phyloP scores from a whole-genome alignment of 306 rosid genomes.

The Prunus padus region DNA sequence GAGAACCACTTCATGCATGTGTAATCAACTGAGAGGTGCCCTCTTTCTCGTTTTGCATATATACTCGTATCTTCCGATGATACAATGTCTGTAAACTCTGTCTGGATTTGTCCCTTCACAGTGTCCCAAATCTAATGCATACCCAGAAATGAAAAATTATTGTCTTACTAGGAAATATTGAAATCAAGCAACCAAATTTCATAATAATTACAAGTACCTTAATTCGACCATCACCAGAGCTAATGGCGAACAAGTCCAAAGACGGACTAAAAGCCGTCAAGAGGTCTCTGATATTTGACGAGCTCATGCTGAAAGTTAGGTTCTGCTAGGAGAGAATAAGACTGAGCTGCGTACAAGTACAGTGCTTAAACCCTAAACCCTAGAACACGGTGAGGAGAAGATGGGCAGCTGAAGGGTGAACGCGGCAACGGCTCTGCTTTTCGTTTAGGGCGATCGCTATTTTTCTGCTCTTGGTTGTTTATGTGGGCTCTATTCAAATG shows the following conservation, averaged over 20 bases:
- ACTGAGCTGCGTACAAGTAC: background rate
- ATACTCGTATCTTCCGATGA: constrained; percentile 50
- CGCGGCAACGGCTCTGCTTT: background rate
- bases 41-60: constrained; percentile 47
- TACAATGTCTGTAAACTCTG: constrained; percentile 75
- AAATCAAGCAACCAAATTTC: background rate
- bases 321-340: background rate
- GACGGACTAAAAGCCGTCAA: constrained; percentile 80
- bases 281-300: constrained; percentile 63
- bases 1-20: constrained; percentile 93
- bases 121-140: constrained; percentile 78
- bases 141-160: constrained; percentile 3
- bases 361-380: constrained; percentile 19
- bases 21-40: constrained; percentile 92
- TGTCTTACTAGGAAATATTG: background rate
- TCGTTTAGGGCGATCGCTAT: background rate
- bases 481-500: background rate
- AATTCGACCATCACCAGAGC: constrained; percentile 88
- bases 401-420: background rate
- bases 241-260: constrained; percentile 66
- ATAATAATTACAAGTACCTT: constrained; percentile 47
- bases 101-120: constrained; percentile 74
- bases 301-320: constrained; percentile 36
- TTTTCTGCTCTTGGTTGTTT: background rate
- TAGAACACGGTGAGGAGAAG: background rate